Evolutionary conservation across 106 monocot genomes (phyloP).

Genomic region (Allium sativum): DNA sequence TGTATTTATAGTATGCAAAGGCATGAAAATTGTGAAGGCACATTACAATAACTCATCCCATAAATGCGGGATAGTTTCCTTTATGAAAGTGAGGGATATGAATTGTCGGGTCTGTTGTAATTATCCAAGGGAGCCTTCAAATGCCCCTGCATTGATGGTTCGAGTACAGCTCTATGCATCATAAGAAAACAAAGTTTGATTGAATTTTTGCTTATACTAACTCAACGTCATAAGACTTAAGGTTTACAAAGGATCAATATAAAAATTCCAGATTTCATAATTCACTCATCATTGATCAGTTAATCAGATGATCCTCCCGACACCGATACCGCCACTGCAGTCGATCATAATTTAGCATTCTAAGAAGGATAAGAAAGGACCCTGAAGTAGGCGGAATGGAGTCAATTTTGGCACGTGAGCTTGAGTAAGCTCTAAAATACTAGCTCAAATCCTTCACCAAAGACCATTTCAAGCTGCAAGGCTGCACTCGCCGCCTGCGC

Average conservation of each 20-base stretch:
- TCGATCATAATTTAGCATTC: not conserved
- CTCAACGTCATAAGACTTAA: too few species aligned
- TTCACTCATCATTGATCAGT: too few species aligned
- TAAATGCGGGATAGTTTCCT: too few species aligned
- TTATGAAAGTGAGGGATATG: too few species aligned
- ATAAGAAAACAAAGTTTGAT: constrained; percentile 3
- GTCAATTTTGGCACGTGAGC: constrained; percentile 85
- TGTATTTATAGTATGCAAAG: too few species aligned
- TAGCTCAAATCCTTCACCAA: constrained; percentile 98
- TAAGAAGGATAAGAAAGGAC: not conserved
- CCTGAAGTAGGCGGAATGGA: constrained; percentile 46
- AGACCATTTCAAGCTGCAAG: constrained; percentile 98
- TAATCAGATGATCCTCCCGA: not conserved
- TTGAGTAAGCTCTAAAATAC: constrained; percentile 99
- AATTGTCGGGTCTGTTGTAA: too few species aligned
- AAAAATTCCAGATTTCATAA: not conserved
- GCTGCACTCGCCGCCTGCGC: constrained; percentile 76
- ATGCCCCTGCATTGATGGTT: constrained; percentile 97
- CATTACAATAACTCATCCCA: too few species aligned
- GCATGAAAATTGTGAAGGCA: too few species aligned
- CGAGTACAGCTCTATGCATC: constrained; percentile 74
- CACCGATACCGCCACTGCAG: not conserved
- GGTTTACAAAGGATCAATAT: too few species aligned
- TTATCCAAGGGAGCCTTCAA: too few species aligned
- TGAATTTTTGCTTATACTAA: too few species aligned